Percentiles rank a stretch among this genome's conserved stretches.
Conservation (phyloP, 257 asterid genomes). For the Capsicum baccatum region DNA sequence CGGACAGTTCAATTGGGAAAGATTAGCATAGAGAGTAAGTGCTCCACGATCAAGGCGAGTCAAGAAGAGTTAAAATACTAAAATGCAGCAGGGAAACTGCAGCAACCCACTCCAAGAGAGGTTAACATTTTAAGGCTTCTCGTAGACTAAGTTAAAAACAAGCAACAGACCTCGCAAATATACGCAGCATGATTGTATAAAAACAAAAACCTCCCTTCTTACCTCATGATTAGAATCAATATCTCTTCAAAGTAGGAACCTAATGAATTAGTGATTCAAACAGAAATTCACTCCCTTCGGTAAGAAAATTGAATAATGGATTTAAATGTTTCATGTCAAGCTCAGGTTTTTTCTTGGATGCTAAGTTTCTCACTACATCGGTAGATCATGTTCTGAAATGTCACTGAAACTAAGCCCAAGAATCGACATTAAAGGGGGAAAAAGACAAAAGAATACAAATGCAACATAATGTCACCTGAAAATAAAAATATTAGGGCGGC, state of each 20-base stretch:
- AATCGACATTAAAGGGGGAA: not conserved
- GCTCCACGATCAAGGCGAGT: not conserved
- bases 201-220: not conserved
- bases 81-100: not conserved
- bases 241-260: not conserved
- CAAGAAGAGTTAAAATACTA: not conserved
- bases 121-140: not conserved
- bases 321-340: constrained; percentile 2
- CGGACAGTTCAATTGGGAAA: not conserved
- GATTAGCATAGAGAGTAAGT: not conserved
- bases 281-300: not conserved
- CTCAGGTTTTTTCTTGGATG: not conserved
- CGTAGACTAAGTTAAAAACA: not conserved
- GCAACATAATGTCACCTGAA: not conserved
- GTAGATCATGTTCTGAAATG: not conserved
- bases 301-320: not conserved
- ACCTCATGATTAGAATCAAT: not conserved
- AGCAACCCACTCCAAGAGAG: constrained; percentile 4
- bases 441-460: not conserved
- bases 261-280: not conserved
- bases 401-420: not conserved
- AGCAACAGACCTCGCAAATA: not conserved
- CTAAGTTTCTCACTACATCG: not conserved
- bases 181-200: not conserved
- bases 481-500: not conserved